Conservation (phyloP, 441 rosid genomes). For the Mallotus repandus region DNA sequence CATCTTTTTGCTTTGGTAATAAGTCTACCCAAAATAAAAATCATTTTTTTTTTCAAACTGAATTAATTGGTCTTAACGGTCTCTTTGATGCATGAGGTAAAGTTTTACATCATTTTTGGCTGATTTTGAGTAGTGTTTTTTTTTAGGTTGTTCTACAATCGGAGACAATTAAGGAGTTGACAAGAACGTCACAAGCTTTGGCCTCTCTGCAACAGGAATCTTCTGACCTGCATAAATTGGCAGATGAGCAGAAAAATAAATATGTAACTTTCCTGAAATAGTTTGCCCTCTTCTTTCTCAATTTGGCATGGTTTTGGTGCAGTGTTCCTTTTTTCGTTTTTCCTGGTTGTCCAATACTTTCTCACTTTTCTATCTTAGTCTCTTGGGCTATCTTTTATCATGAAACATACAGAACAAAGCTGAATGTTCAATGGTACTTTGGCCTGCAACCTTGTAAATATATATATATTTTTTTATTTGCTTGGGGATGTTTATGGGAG, state of each 20-base stretch:
- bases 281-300: not conserved
- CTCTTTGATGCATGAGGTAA: not conserved
- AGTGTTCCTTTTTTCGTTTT: not conserved
- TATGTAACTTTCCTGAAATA: constrained; percentile 46
- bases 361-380: not conserved
- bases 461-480: no score
- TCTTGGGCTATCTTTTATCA: not conserved
- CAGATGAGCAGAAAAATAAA: constrained; percentile 56
- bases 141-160: constrained; percentile 89
- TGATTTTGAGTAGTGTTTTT: constrained; percentile 11
- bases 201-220: constrained; percentile 71
- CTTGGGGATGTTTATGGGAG: no score
- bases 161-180: constrained; percentile 93
- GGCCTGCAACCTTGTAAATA: not conserved
- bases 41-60: not conserved
- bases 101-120: not conserved
- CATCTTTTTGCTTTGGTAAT: no score
- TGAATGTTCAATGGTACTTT: not conserved
- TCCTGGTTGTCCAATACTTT: not conserved
- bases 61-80: not conserved
- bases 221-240: constrained; percentile 63
- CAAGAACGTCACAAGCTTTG: constrained; percentile 81
- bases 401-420: not conserved
- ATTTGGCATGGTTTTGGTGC: not conserved
- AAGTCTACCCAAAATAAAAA: no score